Conservation (phyloP, 306 rosid genomes). For the Pyrus pyrifolia region DNA sequence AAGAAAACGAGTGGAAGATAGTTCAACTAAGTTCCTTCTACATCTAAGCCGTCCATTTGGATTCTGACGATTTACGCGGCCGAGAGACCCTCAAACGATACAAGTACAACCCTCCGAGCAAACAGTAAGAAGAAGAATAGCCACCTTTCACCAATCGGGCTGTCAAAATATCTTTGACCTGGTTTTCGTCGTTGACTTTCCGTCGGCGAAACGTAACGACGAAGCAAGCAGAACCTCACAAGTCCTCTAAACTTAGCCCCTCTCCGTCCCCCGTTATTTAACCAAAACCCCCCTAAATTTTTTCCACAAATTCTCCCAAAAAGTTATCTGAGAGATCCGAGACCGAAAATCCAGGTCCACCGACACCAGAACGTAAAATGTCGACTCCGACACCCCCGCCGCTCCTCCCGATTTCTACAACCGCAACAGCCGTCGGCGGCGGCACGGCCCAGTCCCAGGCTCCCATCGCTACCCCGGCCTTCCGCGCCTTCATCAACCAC, state of each 20-base stretch:
- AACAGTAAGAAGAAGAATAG: background rate
- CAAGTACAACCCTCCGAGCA: no score
- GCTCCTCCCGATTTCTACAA: conserved; percentile 45
- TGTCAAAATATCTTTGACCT: background rate
- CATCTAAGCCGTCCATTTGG: no score
- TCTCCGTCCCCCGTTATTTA: background rate
- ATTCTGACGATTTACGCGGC: background rate
- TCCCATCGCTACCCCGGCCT: conserved; percentile 46
- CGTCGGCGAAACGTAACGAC: background rate
- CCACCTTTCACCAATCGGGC: background rate
- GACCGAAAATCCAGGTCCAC: background rate
- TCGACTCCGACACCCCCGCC: conserved; percentile 46
- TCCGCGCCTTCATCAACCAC: conserved; percentile 53
- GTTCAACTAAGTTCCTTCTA: no score
- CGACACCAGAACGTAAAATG: conserved; percentile 23
- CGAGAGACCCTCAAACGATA: no score
- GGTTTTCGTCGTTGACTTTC: background rate
- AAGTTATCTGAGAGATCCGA: background rate
- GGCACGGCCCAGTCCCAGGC: conserved; percentile 29
- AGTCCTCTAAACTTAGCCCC: background rate
- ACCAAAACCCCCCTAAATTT: background rate
- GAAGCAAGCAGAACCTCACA: background rate
- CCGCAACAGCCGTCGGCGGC: conserved; percentile 5
- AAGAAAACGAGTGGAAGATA: no score
- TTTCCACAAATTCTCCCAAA: background rate